Conservation (phyloP, 148 eudicot genomes). For the Limonium bicolor region DNA sequence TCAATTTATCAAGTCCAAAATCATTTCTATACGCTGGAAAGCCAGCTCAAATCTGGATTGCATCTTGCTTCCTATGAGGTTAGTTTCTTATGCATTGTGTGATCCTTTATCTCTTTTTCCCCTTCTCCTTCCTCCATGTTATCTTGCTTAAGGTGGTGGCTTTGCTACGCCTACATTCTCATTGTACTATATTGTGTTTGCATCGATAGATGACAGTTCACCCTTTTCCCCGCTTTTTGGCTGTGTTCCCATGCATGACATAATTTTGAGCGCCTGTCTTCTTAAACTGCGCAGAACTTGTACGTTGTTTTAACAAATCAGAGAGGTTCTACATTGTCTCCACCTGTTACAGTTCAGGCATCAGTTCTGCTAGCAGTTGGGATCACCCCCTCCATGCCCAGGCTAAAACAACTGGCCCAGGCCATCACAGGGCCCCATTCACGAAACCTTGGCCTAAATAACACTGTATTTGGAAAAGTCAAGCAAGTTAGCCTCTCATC, state of each 20-base stretch:
- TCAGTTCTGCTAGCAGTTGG: slow-evolving; percentile 61
- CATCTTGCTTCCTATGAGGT: slow-evolving; percentile 76
- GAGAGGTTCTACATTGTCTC: slow-evolving; percentile 71
- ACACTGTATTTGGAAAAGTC: slow-evolving; percentile 79
- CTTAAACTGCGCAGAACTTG: slow-evolving; percentile 73
- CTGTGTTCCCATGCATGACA: too few species aligned
- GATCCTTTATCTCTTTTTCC: too few species aligned
- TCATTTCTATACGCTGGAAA: slow-evolving; percentile 45
- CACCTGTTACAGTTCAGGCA: slow-evolving; percentile 70
- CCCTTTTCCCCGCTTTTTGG: too few species aligned
- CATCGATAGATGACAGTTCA: too few species aligned
- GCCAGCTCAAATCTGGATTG: slow-evolving; percentile 62
- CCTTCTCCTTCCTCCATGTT: too few species aligned
- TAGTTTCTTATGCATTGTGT: slow-evolving; percentile 7
- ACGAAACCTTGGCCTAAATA: slow-evolving; percentile 82
- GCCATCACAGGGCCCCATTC: slow-evolving; percentile 59
- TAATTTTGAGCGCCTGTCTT: too few species aligned
- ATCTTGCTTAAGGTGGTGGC: too few species aligned
- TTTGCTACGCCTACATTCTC: too few species aligned
- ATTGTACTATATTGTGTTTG: too few species aligned
- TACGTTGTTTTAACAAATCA: slow-evolving; percentile 62
- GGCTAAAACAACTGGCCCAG: slow-evolving; percentile 81
- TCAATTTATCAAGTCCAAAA: slow-evolving; percentile 57
- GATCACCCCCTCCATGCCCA: slow-evolving; percentile 38
- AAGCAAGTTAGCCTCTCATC: slow-evolving; percentile 91